phyloP scores from a whole-genome alignment of 805 yeast species.

The Nakazawaea siamensis region DNA sequence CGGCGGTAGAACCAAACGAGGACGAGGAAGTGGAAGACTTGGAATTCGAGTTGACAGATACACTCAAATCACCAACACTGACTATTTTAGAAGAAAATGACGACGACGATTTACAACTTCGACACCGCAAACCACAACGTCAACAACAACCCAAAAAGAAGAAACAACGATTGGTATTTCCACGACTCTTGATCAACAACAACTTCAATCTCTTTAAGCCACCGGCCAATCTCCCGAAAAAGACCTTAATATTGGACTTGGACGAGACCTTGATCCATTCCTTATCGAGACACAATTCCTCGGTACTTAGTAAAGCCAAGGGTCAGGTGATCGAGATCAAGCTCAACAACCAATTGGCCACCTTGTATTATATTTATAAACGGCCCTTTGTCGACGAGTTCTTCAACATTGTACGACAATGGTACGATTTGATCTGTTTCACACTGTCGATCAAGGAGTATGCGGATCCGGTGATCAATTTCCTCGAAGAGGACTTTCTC shows the following conservation, averaged over 20 bases:
- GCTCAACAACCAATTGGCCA: constrained; percentile 56
- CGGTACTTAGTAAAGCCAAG: constrained; percentile 32
- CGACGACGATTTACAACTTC: constrained; percentile 2
- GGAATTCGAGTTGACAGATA: constrained; percentile 26
- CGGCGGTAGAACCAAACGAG: constrained; percentile 19
- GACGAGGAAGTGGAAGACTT: constrained; percentile 22
- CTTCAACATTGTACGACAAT: constrained; percentile 63
- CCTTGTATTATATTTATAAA: constrained; percentile 84
- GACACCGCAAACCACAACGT: constrained; percentile 1
- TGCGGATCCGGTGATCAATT: constrained; percentile 95
- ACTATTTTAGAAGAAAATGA: constrained; percentile 5
- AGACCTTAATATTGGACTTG: constrained; percentile 77
- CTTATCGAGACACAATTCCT: constrained; percentile 52
- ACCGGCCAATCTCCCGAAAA: constrained; percentile 25
- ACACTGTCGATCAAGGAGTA: constrained; percentile 93
- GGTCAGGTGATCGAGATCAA: constrained; percentile 79
- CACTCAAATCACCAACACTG: constrained; percentile 24
- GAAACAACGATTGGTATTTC: constrained; percentile 21
- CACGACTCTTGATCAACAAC: constrained; percentile 23
- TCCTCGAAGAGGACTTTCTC: constrained; percentile 60
- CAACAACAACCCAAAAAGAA: constrained; percentile 5
- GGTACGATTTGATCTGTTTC: constrained; percentile 87
- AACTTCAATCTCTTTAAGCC: constrained; percentile 22
- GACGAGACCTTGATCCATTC: constrained; percentile 96
- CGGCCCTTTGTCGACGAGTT: constrained; percentile 89